Base-by-base conservation (phyloP, 208 protist species). In the Leishmania braziliensis region DNA sequence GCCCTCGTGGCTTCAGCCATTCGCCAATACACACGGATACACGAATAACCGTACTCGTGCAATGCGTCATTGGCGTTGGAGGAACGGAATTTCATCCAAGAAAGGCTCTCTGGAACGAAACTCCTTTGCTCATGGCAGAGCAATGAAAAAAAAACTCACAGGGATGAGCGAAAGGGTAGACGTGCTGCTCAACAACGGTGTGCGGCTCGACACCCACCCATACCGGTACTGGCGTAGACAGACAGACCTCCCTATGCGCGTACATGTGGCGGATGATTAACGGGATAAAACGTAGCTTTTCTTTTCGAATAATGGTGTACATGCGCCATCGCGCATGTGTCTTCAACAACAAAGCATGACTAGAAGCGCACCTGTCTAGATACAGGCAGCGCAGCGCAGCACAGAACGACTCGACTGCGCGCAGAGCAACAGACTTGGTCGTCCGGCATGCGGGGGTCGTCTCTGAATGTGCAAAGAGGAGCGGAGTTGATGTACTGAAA, bases 271-370 rank as follows among this genome's bases (percentile, higher is more conserved):
- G 33, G 51, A n/a, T 20, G 72, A 76, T 26, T 3, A 39, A 58
- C 9, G 20, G 26, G 20, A 26, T 73, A 51, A 73, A 36, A 54
- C 26, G 16, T 79, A 46, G 56, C 1, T 77, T 58, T n/a, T 72
- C 29, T n/a, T 58, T 60, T 72, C 53, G 69, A 73, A 73, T 73
- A 73, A 73, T 26, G 66, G 23, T 50, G 63, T 16, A 10, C 14
- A 68, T 43, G n/a, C 63, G 63, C 63, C 2, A 10, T 29, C 0
- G 66, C 14, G 66, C 39, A 18, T 51, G 69, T 48, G 18, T 26
- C 8, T 46, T 16, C 9, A 50, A 73, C 16, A 18, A 2, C 5
- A 53, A 53, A 36, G 23, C 20, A 5, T 23, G 10, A 73, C 29
- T 51, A 54, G 16, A 12, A 2, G 20, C 39, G 16, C 66, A 2